Evolutionary conservation across 805 yeast genomes (phyloP), one percentile per base, ranked within the genome.

Genomic region (Candida nonsorbophila): DNA sequence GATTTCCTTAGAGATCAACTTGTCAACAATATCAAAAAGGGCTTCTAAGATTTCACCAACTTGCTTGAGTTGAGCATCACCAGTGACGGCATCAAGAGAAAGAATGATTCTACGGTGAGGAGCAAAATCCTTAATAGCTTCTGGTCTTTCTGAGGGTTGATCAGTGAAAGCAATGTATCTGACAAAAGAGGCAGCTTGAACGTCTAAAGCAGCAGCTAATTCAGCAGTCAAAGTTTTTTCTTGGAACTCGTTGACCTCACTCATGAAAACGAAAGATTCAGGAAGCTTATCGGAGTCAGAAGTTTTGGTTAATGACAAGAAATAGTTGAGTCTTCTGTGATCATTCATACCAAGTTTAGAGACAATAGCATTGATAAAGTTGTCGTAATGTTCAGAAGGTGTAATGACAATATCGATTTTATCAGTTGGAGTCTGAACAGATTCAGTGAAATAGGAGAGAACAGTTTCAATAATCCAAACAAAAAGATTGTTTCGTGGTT

Each of bases 211-310:
- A 37, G 61, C 51, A n/a, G 54, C 42, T 30, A 65, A 54, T 37
- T 70, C 72, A 16, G 63, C 60, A 29, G 77, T 69, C 41, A 71
- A 67, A 29, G 84, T 60, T 34, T 74, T 62, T 4, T 77, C 85
- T 41, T 80, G 86, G 62, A 84, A 68, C 53, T 90, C 97, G 37
- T 78, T 69, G 33, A 76, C 76, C 67, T 92, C 99, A 44, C 83
- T 68, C 97, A 92, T 88, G 61, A 75, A 85, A 16, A 85, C 95
- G 49, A 71, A 84, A 40, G 82, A 76, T 25, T 60, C 45, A 20
- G 96, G 95, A 44, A 90, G 65, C 41, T 72, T 69, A 16, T 69
- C 53, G 15, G 82, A 76, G 51, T 86, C 94, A 23, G 80, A 45
- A 23, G 95, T 84, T 44, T 76, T 84, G 41, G 97, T 84, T 49